phyloP scores from a whole-genome alignment of 2,329 filamentous ascomycete genomes.

The Cordyceps tenuipes region DNA sequence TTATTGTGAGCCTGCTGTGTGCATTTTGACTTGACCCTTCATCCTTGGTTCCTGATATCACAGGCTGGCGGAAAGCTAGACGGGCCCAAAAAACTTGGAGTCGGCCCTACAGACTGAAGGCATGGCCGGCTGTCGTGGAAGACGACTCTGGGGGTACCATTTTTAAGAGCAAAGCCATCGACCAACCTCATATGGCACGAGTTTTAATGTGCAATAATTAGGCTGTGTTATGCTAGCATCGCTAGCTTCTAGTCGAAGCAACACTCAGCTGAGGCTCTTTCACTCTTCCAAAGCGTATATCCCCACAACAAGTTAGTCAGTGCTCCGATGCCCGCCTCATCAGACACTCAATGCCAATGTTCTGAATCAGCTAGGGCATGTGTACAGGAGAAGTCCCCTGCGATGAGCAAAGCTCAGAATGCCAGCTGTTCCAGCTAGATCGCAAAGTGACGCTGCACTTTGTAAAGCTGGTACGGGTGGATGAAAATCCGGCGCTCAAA shows the following conservation, averaged over 20 bases:
- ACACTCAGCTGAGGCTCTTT: constrained; percentile 6
- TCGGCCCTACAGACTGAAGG: neutral
- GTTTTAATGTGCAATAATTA: neutral
- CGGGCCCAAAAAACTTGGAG: neutral
- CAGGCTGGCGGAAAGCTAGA: neutral
- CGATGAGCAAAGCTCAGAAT: neutral
- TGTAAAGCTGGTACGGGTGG: neutral
- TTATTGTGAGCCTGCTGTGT: neutral
- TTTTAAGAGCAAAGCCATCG: neutral
- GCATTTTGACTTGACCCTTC: neutral
- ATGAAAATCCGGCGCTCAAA: neutral
- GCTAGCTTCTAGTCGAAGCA: neutral
- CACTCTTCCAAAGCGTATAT: neutral
- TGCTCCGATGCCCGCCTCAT: neutral
- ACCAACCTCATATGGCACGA: neutral
- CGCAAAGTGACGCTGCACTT: neutral
- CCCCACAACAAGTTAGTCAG: neutral
- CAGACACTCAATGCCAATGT: neutral
- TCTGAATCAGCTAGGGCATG: neutral
- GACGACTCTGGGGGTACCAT: neutral
- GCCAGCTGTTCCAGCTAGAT: neutral
- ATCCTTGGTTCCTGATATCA: neutral
- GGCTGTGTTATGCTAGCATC: neutral
- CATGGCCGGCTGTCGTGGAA: neutral
- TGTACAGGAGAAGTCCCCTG: neutral